These are phyloP conservation scores for Umbellularia californica DNA, from an alignment of 164 flowering plant genomes.

Conservation along the genomic window DNA sequence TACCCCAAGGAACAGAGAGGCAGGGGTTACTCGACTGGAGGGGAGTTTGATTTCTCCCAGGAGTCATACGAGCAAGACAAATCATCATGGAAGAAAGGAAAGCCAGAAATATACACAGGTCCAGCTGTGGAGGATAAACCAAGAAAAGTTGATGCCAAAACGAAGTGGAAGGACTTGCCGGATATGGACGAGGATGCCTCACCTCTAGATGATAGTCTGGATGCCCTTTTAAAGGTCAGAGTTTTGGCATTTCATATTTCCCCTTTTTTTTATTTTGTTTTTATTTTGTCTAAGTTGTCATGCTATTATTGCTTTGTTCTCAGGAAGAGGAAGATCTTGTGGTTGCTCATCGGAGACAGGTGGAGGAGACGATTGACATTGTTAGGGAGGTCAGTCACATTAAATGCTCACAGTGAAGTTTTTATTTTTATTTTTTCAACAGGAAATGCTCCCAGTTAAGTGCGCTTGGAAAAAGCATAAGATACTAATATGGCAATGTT, in stretches of 20 bases:
- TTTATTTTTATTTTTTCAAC: background rate
- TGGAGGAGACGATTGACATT: constrained; percentile 96
- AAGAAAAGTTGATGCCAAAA: constrained; percentile 31
- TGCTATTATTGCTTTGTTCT: background rate
- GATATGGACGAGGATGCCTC: constrained; percentile 28
- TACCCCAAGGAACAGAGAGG: constrained; percentile 28
- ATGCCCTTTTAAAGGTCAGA: constrained; percentile 62
- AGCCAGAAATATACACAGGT: constrained; percentile 23
- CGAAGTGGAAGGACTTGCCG: constrained; percentile 34
- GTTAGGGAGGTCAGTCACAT: constrained; percentile 71
- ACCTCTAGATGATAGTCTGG: constrained; percentile 57
- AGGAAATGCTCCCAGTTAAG: too few relatives aligned
- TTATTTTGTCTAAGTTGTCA: background rate
- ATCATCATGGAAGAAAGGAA: constrained; percentile 33
- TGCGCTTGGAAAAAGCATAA: background rate
- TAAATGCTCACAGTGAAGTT: background rate
- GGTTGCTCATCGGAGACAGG: constrained; percentile 91
- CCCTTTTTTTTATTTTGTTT: background rate
- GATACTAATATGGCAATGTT: background rate
- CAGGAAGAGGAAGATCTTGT: constrained; percentile 96
- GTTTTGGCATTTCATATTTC: constrained; percentile 16
- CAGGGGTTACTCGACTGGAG: constrained; percentile 20
- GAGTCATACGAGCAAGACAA: constrained; percentile 46
- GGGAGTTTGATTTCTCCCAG: constrained; percentile 42
- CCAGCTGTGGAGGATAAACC: constrained; percentile 33